Base-by-base conservation (phyloP, 2,329 filamentous ascomycete genomes). In the Verticillium tricorpus region DNA sequence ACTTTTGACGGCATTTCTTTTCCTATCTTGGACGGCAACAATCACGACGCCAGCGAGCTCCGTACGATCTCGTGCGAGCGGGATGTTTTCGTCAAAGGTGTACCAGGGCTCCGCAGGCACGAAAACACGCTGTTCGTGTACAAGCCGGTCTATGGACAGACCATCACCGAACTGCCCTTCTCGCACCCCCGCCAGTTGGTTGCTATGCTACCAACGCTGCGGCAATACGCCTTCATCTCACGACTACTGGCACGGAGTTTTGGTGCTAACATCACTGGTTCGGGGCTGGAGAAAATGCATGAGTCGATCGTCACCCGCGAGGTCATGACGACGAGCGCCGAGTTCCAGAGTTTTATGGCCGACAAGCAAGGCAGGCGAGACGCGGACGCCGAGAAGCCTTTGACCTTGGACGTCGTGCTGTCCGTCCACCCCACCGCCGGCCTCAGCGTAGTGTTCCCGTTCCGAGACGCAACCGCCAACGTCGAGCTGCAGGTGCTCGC, bases 181-280 rank as follows among this genome's bases (percentile, higher is more conserved):
- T 85, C 86, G 2, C 92, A 96, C 69, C 92, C 92, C 0, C 84
- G 87, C 58, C 91, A 96, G 70, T 77, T 96, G 4, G 78, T 93
- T 7, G 82, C 85, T 60, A 85, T 93, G 70, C 80, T 96, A n/a
- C 90, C 91, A 0, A 79, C 83, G 4, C 78, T 95, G 17, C 82
- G 92, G 15, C 91, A 95, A 71, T 95, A 92, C 69, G 89, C 89
- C 0, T 87, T 90, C 66, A 77, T 92, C 5, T 86, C 86, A 1
- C 85, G 80, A 0, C 74, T 95, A 2, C 79, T 94, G 3, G 77
- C 82, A 61, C 85, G 84, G 58, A 86, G 82, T 61, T 90, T 92
- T 34, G 62, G 64, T 7, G 61, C 64, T 37, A 57, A 64, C 19
- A 61, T 65, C 9, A 32, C 60, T 17, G 64, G 64, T 31, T 60